These are phyloP conservation scores for Tricholoma bakamatsutake DNA, from an alignment of 768 basidiomycete species.

Conservation along the genomic window DNA sequence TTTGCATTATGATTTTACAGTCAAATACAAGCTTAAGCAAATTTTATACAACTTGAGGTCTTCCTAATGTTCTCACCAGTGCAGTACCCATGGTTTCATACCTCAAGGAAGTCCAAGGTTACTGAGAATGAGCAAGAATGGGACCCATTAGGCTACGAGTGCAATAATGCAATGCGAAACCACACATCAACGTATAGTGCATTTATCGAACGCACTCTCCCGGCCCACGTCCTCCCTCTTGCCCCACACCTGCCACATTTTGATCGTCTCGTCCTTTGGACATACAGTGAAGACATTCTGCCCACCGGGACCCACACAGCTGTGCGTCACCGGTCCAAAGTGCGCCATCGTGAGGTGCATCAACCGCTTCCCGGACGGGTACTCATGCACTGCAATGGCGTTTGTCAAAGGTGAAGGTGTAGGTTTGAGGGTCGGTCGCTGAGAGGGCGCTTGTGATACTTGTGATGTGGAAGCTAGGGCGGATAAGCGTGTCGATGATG, in stretches of 20 bases:
- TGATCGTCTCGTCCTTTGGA: slow-evolving; percentile 60
- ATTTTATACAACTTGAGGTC: too few relatives aligned
- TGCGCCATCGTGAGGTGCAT: slow-evolving; percentile 56
- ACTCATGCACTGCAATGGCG: slow-evolving; percentile 64
- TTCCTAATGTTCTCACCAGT: too few relatives aligned
- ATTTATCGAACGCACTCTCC: slow-evolving; percentile 42
- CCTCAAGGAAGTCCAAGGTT: too few relatives aligned
- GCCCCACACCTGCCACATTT: slow-evolving; percentile 71
- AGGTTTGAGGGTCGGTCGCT: slow-evolving; percentile 38
- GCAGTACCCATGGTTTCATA: too few relatives aligned
- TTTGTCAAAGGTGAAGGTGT: slow-evolving; percentile 51
- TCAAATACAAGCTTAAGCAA: too few relatives aligned
- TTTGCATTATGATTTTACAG: too few relatives aligned
- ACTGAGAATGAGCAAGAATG: too few relatives aligned
- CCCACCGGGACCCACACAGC: slow-evolving; percentile 58
- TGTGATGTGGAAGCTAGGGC: slow-evolving; percentile 14
- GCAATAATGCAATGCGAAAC: not conserved
- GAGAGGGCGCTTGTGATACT: slow-evolving; percentile 19
- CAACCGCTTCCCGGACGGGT: slow-evolving; percentile 51
- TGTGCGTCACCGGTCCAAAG: slow-evolving; percentile 47
- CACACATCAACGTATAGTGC: slow-evolving; percentile 35
- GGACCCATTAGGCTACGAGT: too few relatives aligned
- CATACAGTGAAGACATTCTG: slow-evolving; percentile 60
- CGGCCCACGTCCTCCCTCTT: slow-evolving; percentile 24
- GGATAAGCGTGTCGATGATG: not conserved